Evolutionary conservation across 2,329 filamentous ascomycete species (phyloP).

Genomic region (Apiospora aurea): DNA sequence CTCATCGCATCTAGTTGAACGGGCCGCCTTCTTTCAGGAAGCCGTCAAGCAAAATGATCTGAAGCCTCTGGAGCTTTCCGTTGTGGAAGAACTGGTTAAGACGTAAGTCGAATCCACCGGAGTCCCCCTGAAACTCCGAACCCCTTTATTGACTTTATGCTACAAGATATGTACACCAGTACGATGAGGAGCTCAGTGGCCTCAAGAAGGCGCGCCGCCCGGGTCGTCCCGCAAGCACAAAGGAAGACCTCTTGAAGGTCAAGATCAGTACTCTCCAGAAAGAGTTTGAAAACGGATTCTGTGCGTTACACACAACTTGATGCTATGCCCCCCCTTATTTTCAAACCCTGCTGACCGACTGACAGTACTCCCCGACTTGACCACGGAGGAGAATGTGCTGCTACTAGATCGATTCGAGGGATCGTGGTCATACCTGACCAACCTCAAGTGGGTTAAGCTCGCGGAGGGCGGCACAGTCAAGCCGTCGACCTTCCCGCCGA

Average conservation of each 20-base stretch:
- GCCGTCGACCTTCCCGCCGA: constrained; percentile 81
- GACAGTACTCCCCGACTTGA: constrained; percentile 76
- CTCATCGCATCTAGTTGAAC: constrained; percentile 60
- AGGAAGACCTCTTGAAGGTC: constrained; percentile 79
- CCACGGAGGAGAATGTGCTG: constrained; percentile 68
- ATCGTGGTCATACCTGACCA: constrained; percentile 81
- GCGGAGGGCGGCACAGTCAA: constrained; percentile 68
- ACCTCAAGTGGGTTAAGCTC: constrained; percentile 79
- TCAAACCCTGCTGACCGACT: constrained; percentile 30
- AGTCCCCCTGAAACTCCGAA: not conserved
- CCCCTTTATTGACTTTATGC: not conserved
- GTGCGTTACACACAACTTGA: constrained; percentile 53
- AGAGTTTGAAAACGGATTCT: constrained; percentile 85
- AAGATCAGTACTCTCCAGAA: constrained; percentile 74
- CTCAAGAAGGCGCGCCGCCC: constrained; percentile 75
- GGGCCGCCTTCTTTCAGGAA: constrained; percentile 76
- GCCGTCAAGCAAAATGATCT: constrained; percentile 60
- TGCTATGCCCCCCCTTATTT: not conserved
- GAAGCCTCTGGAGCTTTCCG: constrained; percentile 58
- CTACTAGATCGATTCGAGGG: constrained; percentile 80
- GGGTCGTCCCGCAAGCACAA: constrained; percentile 78
- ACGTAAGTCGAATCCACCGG: constrained; percentile 52
- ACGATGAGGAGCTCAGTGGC: constrained; percentile 73
- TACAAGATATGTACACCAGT: constrained; percentile 67
- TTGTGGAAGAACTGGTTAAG: constrained; percentile 67